Base-by-base conservation (phyloP, 345 rosid species). In the Abelmoschus esculentus region DNA sequence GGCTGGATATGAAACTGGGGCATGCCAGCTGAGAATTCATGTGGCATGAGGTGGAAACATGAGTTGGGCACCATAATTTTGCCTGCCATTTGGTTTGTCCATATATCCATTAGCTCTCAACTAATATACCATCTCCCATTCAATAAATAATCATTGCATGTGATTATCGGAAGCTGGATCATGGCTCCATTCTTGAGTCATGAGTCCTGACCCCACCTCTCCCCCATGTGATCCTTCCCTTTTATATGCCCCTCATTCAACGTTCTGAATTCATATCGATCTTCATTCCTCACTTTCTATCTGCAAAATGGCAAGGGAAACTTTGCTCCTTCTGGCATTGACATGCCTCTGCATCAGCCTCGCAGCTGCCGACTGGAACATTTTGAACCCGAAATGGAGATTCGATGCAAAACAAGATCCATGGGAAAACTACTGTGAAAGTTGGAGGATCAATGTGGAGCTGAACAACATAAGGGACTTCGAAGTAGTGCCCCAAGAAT, bases 381-480 rank as follows among this genome's bases (percentile, higher is more conserved):
- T 90, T 70, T 54, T 88, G 75, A 79, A 49, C 70, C 86, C 66
- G 50, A 73, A 74, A 57, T 75, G 75, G 72, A 49, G 40, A 68
- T 61, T 22, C 61, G 11, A 72, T 57, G 74, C 26, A 32, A 38
- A 70, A 54, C 50, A 29, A 2, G 70, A 60, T 66, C 73, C 74
- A 71, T 70, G 84, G 80, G 76, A 84, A 59, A 75, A 67, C 3
- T 90, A 88, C 61, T 90, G 93, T 38, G 86, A 86, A 78, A 85
- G 96, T 67, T 88, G 93, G 96, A 90, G 96, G 78, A 70, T 81
- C 32, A 90, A 85, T 77, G 96, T 90, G 5, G 96, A 90, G 81
- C 62, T 86, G 0, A 59, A 88, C 87, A 90, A 90, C 83, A 81
- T 90, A 6, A 82, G 84, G 63, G 87, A 69, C 6, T 90, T 82